Conservation (phyloP, 2,329 filamentous ascomycete species). For the Daldinia eschscholtzii region DNA sequence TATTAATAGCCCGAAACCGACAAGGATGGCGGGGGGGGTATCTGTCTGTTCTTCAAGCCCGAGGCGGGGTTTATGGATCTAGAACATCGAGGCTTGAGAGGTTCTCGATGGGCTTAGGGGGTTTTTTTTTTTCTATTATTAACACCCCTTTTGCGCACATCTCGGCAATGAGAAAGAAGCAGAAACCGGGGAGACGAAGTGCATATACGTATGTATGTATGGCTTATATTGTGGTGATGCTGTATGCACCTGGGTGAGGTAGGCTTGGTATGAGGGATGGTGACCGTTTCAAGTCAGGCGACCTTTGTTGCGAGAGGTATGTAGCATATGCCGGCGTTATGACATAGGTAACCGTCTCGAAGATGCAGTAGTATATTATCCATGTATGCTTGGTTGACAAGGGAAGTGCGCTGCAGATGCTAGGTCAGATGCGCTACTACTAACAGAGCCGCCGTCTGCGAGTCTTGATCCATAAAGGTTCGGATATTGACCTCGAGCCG, state of each 20-base stretch:
- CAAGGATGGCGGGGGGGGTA: slow-evolving; percentile 15
- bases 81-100: slow-evolving; percentile 1
- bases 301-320: slow-evolving; percentile 22
- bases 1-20: slow-evolving; percentile 13
- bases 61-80: slow-evolving; percentile 24
- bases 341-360: slow-evolving; percentile 23
- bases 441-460: slow-evolving; percentile 24
- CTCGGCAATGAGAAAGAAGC: slow-evolving; percentile 12
- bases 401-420: slow-evolving; percentile 24
- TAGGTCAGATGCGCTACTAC: slow-evolving; percentile 24
- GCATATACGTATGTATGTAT: background rate
- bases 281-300: slow-evolving; percentile 8
- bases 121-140: slow-evolving; percentile 4
- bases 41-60: slow-evolving; percentile 6
- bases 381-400: background rate
- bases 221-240: background rate
- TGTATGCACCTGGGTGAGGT: background rate
- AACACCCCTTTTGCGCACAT: slow-evolving; percentile 7
- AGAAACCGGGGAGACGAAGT: background rate
- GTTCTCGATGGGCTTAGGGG: slow-evolving; percentile 3
- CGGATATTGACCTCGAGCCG: slow-evolving; percentile 6
- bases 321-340: slow-evolving; percentile 23
- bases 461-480: slow-evolving; percentile 12
- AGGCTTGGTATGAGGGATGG: background rate
- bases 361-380: slow-evolving; percentile 18